Base-by-base conservation (phyloP, 1,284 basidiomycete genomes). In the Tylopilus sp. region DNA sequence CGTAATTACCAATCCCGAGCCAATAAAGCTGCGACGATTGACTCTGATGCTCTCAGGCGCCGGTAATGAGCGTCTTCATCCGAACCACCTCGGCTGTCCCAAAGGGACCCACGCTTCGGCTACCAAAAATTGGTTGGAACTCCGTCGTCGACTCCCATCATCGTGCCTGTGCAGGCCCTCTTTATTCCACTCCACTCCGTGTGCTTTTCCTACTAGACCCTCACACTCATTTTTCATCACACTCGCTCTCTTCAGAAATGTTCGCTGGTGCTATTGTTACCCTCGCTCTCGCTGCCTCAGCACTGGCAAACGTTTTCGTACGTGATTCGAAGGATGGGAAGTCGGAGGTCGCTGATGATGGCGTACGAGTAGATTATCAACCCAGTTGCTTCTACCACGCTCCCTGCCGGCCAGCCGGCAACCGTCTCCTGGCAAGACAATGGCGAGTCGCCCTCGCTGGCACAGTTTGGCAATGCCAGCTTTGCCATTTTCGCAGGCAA, bases 401-500 rank as follows among this genome's bases (percentile, higher is more conserved):
- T 77, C 61, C 63, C 71, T n/a, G 86, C 75, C 51, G 89, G 88
- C 28, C 71, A 83, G 60, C 56, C 64, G 2, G 72, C 79, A 39
- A 80, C 72, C 25, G 67, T 94, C 53, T 67, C 60, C 41, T 94
- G 92, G 92, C 67, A 78, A 53, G 89, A 92, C 52, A 74, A 82
- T 55, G 77, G 78, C 47, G 53, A 53, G 0, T 29, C 73, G 0
- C 86, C 89, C 6, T 59, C 71, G 23, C 76, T 92, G 33, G 56
- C 67, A 18, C 58, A 73, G 1, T 86, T 89, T 51, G 89, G 90
- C 13, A 59, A 66, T 26, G 73, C 79, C 34, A 74, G 71, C 36
- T 72, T 92, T 51, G 82, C 79, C 46, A 76, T 95, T 64, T 92
- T 83, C 62, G 80, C 75, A 51, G 87, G 86, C 25, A 85, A 78